Conservation (phyloP, 2,329 filamentous ascomycete genomes). For the Rutstroemia sydowiana region DNA sequence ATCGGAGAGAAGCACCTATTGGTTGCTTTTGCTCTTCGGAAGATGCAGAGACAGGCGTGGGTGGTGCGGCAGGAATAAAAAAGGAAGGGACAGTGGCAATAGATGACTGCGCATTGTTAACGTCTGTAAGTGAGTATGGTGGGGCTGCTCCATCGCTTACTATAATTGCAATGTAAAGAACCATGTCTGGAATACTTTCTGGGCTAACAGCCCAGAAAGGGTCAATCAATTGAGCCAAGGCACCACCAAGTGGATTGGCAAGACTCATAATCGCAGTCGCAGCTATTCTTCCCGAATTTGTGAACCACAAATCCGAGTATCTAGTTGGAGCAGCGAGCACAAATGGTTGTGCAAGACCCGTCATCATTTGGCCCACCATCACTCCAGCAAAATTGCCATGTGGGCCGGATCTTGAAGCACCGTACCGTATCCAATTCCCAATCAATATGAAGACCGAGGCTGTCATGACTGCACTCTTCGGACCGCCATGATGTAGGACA, state of each 20-base stretch:
- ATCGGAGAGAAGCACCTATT: conserved; percentile 43
- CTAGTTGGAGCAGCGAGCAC: conserved; percentile 81
- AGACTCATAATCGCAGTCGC: conserved; percentile 80
- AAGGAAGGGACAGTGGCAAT: conserved; percentile 66
- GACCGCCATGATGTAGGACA: conserved; percentile 67
- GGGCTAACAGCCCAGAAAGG: conserved; percentile 62
- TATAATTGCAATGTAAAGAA: conserved; percentile 79
- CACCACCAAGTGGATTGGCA: conserved; percentile 85
- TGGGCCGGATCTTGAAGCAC: conserved; percentile 47
- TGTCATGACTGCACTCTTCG: conserved; percentile 67
- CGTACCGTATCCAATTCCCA: conserved; percentile 90
- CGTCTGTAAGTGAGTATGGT: neutral
- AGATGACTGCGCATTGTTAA: conserved; percentile 40
- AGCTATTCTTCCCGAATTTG: conserved; percentile 70
- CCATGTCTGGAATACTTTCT: conserved; percentile 66
- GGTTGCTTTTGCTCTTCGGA: conserved; percentile 47
- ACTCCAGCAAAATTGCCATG: conserved; percentile 64
- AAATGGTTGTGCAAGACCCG: conserved; percentile 85
- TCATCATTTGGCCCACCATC: conserved; percentile 88
- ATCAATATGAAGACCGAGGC: conserved; percentile 66
- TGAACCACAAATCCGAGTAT: conserved; percentile 95
- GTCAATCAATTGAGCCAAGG: conserved; percentile 78
- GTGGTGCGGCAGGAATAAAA: conserved; percentile 70
- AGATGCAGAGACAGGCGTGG: conserved; percentile 66
- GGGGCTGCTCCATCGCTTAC: conserved; percentile 39